These are phyloP conservation scores for Globisporangium camurandrum DNA, from an alignment of 352 stramenopile species.

Conservation along the genomic window DNA sequence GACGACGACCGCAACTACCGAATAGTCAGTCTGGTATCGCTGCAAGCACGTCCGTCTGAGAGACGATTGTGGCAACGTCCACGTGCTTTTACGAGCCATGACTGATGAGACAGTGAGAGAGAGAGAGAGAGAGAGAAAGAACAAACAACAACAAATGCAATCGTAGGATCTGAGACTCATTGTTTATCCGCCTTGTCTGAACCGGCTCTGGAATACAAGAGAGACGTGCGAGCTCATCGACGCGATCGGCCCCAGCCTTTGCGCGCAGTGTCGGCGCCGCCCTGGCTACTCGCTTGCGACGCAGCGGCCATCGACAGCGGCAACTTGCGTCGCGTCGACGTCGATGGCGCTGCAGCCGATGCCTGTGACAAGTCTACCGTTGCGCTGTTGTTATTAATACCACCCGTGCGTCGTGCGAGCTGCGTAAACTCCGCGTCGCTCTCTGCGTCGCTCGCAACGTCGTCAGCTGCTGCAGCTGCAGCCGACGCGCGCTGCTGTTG, in stretches of 20 bases:
- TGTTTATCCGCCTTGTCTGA: neutral
- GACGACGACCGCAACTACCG: too few relatives aligned
- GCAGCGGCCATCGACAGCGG: conserved; percentile 58
- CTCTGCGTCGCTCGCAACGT: conserved; percentile 73
- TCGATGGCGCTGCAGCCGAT: conserved; percentile 13
- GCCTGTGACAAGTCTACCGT: conserved; percentile 28
- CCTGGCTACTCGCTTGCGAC: conserved; percentile 32
- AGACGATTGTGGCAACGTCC: neutral
- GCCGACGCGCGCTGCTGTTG: conserved; percentile 18
- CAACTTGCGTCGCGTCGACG: conserved; percentile 46
- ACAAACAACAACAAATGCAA: neutral
- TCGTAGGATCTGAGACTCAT: neutral
- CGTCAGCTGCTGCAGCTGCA: conserved; percentile 15
- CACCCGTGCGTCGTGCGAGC: conserved; percentile 16
- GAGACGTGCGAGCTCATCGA: conserved; percentile 17
- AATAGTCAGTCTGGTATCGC: too few relatives aligned
- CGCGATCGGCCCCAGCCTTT: conserved; percentile 65
- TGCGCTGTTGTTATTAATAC: conserved; percentile 24
- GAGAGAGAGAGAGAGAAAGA: neutral
- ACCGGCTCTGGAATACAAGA: neutral
- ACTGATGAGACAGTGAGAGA: neutral
- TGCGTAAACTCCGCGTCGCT: conserved; percentile 63
- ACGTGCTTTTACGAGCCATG: neutral
- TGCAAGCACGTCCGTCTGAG: neutral
- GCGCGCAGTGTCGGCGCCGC: conserved; percentile 15